Percentiles rank a stretch among this genome's conserved stretches.
These are phyloP conservation scores for Leptographium flavum DNA, from an alignment of 2,329 filamentous ascomycete species.

Conservation along the genomic window DNA sequence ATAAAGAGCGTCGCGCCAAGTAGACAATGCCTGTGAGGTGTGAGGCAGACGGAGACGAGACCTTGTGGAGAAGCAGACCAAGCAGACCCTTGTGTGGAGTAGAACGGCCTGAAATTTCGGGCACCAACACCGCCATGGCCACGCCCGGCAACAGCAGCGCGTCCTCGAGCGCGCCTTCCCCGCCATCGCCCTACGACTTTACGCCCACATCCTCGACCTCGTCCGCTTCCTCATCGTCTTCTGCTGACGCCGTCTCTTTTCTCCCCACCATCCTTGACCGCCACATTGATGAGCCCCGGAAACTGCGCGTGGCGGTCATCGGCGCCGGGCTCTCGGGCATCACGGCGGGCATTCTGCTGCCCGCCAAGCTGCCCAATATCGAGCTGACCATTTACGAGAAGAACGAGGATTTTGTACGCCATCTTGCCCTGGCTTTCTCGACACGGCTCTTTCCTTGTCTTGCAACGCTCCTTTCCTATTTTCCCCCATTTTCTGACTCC, in stretches of 20 bases:
- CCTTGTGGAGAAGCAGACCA: too few relatives aligned
- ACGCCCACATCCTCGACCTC: not conserved
- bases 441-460: not conserved
- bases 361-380: constrained; percentile 53
- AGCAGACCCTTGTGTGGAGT: too few relatives aligned
- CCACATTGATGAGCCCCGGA: constrained; percentile 29
- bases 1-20: too few relatives aligned
- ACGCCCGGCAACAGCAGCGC: too few relatives aligned
- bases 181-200: not conserved
- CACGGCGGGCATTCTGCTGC: constrained; percentile 49
- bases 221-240: too few relatives aligned
- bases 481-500: not conserved
- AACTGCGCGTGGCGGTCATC: constrained; percentile 42
- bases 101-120: too few relatives aligned
- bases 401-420: constrained; percentile 47
- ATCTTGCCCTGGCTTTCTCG: too few relatives aligned
- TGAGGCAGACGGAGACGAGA: too few relatives aligned
- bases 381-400: constrained; percentile 54
- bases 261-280: not conserved
- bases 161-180: too few relatives aligned
- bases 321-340: constrained; percentile 51
- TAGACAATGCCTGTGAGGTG: too few relatives aligned
- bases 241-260: not conserved
- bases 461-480: too few relatives aligned
- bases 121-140: too few relatives aligned